A percentile compares a stretch with the other conserved stretches of the same genome.
phyloP scores from a whole-genome alignment of 768 basidiomycete species.

The Rhizopogon rudus region DNA sequence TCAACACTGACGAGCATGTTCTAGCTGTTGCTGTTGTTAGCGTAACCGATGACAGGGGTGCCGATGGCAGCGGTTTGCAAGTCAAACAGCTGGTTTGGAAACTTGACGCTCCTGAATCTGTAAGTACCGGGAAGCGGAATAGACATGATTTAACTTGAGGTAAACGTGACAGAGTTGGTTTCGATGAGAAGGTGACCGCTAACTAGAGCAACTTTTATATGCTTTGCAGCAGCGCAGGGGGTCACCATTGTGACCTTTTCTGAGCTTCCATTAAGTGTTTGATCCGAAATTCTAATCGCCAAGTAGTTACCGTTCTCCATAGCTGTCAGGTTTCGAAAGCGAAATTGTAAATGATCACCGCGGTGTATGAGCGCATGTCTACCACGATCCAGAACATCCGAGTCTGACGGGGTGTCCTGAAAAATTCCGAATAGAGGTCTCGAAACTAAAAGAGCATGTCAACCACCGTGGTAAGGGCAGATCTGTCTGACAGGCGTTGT shows the following conservation, averaged over 20 bases:
- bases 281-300: too few species aligned
- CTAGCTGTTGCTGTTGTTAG: neutral
- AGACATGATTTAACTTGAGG: neutral
- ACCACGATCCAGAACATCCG: too few species aligned
- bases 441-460: too few species aligned
- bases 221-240: neutral
- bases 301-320: too few species aligned
- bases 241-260: neutral
- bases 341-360: too few species aligned
- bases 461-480: too few species aligned
- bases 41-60: neutral
- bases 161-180: neutral
- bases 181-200: neutral
- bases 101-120: neutral
- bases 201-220: neutral
- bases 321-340: too few species aligned
- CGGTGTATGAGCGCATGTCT: too few species aligned
- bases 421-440: too few species aligned
- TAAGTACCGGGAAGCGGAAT: neutral
- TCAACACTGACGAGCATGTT: neutral
- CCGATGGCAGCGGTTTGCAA: constrained; percentile 13
- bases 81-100: neutral
- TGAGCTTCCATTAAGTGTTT: too few species aligned
- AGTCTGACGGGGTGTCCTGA: too few species aligned
- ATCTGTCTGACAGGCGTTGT: too few species aligned